Base-by-base conservation (phyloP, 2,329 filamentous ascomycete species). In the Botryotinia globosa region DNA sequence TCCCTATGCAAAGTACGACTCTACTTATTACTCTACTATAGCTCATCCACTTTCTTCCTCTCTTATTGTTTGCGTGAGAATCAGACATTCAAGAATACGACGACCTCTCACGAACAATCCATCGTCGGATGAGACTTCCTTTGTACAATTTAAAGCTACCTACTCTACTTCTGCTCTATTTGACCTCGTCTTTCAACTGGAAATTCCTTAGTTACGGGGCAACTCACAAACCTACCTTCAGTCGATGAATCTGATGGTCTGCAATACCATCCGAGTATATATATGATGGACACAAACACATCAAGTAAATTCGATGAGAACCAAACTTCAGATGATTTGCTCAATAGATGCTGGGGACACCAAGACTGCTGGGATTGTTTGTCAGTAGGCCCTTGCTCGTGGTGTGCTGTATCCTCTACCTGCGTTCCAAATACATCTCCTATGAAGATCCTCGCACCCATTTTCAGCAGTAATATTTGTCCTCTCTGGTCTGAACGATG, bases 351-450 rank as follows among this genome's bases (percentile, higher is more conserved):
- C 64, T 89, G 87, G 87, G 78, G 80, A 18, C 83, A 82, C 42
- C 84, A 87, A 76, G 82, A 84, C 56, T 88, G 87, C 76, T 79
- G 79, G 18, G 77, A 79, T 16, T 89, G 87, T 78, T 80, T 89
- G 14, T 75, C 72, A 7, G 65, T 73, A 48, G 70, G 82, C 4
- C 73, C 69, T 22, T 81, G 79, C 71, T 76, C 74, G 37, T 80
- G 78, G 78, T 80, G 78, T 66, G 76, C 78, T 45, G 45, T 66
- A 77, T 77, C 86, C 7, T 85, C 84, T 79, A 84, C 85, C 0
- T 89, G 87, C 77, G 84, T 88, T 2, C 87, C 87, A 34, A 88
- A 88, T 74, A 80, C 81, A 25, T 79, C 84, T 72, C 71, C 74
- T 0, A 78, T 87, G 16, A 85, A 83, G 0, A 77, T 86, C 44